A percentile compares a stretch with the other conserved stretches of the same genome.
Conservation (phyloP, 805 yeast genomes). For the Yarrowia yakushimensis region DNA sequence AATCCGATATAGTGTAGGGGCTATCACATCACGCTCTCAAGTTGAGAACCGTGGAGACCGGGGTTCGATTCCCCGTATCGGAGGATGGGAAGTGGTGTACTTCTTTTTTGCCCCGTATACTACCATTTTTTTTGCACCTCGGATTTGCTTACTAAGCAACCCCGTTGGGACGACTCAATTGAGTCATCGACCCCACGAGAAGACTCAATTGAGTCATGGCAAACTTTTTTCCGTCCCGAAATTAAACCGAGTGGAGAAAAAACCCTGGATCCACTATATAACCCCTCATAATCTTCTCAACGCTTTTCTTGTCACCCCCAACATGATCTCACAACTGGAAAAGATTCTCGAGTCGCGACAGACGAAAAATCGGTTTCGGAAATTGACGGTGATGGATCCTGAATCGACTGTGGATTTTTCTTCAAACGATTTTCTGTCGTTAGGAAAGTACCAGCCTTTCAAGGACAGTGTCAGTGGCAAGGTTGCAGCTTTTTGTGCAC, state of each 20-base stretch:
- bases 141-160: neutral
- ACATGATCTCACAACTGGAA: conserved; percentile 11
- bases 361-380: conserved; percentile 4
- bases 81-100: neutral
- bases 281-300: neutral
- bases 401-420: conserved; percentile 29
- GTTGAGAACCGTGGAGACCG: conserved; percentile 25
- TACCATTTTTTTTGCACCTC: neutral
- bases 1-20: conserved; percentile 25
- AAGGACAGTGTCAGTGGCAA: conserved; percentile 24
- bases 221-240: neutral
- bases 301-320: neutral
- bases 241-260: neutral
- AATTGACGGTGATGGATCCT: conserved; percentile 12
- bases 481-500: neutral
- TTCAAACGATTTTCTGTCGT: conserved; percentile 31
- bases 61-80: conserved; percentile 26
- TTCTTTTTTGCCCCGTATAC: neutral
- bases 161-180: too few species aligned
- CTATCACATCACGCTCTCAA: conserved; percentile 25
- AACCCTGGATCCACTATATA: neutral
- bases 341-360: conserved; percentile 10
- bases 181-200: too few species aligned
- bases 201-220: neutral
- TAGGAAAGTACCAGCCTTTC: conserved; percentile 18